phyloP scores from a whole-genome alignment of 2,329 filamentous ascomycete species.

The Neoascochyta sp. region DNA sequence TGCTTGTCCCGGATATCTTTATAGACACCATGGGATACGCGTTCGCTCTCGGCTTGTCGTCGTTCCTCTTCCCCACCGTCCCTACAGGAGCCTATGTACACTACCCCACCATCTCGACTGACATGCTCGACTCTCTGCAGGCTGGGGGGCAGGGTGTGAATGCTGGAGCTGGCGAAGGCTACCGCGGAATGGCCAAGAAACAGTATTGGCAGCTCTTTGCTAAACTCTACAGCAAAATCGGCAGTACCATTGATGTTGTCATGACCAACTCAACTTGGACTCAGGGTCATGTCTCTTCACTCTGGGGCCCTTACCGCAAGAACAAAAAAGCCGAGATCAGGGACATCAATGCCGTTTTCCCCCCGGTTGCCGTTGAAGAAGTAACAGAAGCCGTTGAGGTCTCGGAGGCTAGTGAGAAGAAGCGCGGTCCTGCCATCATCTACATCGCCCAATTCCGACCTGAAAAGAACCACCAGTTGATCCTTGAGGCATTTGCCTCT shows the following conservation, averaged over 20 bases:
- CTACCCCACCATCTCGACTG: conserved; percentile 96
- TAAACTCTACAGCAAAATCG: conserved; percentile 74
- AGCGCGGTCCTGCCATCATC: conserved; percentile 68
- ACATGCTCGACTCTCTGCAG: conserved; percentile 80
- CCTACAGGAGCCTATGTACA: conserved; percentile 94
- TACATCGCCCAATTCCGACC: conserved; percentile 98
- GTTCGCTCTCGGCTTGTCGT: conserved; percentile 78
- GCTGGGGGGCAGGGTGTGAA: conserved; percentile 66
- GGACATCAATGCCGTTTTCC: conserved; percentile 76
- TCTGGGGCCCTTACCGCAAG: conserved; percentile 63
- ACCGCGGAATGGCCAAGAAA: conserved; percentile 68
- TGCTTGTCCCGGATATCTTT: conserved; percentile 89
- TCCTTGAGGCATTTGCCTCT: conserved; percentile 77
- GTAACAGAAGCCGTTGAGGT: conserved; percentile 72
- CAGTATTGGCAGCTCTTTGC: conserved; percentile 87
- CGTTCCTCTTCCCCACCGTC: conserved; percentile 72
- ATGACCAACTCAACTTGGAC: conserved; percentile 99
- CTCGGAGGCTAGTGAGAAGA: conserved; percentile 62
- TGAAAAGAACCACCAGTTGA: conserved; percentile 90
- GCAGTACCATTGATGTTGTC: conserved; percentile 81
- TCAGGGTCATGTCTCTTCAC: conserved; percentile 65
- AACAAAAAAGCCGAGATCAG: conserved; percentile 49
- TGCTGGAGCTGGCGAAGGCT: conserved; percentile 72
- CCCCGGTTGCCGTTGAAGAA: conserved; percentile 85
- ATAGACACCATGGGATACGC: conserved; percentile 98